Evolutionary conservation across 495 filamentous ascomycete species (phyloP).

Genomic region (Penicillium psychrofluorescens): DNA sequence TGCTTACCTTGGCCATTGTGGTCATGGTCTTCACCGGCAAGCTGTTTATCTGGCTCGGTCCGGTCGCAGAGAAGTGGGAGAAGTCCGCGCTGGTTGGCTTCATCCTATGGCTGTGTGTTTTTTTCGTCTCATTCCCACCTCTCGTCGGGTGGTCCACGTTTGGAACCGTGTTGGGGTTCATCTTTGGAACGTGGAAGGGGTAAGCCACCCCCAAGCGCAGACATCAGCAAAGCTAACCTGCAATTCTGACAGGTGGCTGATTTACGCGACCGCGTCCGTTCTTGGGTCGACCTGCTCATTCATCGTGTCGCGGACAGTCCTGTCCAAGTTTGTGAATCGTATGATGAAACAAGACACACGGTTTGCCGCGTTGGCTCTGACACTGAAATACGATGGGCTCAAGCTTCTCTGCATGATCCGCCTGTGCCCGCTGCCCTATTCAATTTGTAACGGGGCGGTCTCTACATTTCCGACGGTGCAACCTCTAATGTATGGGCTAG

Average conservation of each 20-base stretch:
- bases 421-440: slow-evolving; percentile 90
- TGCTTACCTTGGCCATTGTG: slow-evolving; percentile 49
- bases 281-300: slow-evolving; percentile 73
- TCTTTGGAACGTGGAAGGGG: slow-evolving; percentile 90
- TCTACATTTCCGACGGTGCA: slow-evolving; percentile 86
- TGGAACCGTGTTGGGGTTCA: slow-evolving; percentile 81
- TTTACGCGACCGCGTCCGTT: slow-evolving; percentile 72
- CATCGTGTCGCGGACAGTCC: slow-evolving; percentile 65
- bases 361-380: slow-evolving; percentile 62
- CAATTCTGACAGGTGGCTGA: slow-evolving; percentile 55
- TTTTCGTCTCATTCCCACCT: slow-evolving; percentile 78
- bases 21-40: slow-evolving; percentile 69
- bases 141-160: slow-evolving; percentile 83
- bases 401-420: slow-evolving; percentile 89
- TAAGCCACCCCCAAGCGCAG: slow-evolving; percentile 22
- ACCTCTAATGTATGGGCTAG: slow-evolving; percentile 65
- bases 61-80: slow-evolving; percentile 67
- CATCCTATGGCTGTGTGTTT: slow-evolving; percentile 71
- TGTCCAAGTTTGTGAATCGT: slow-evolving; percentile 68
- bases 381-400: slow-evolving; percentile 73
- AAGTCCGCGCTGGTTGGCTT: slow-evolving; percentile 62
- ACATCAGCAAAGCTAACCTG: slow-evolving; percentile 1
- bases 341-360: slow-evolving; percentile 77
- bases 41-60: slow-evolving; percentile 66
- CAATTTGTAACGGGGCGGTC: slow-evolving; percentile 86